Evolutionary conservation across 2,329 filamentous ascomycete species (phyloP).

Genomic region (Xylaria sp.): DNA sequence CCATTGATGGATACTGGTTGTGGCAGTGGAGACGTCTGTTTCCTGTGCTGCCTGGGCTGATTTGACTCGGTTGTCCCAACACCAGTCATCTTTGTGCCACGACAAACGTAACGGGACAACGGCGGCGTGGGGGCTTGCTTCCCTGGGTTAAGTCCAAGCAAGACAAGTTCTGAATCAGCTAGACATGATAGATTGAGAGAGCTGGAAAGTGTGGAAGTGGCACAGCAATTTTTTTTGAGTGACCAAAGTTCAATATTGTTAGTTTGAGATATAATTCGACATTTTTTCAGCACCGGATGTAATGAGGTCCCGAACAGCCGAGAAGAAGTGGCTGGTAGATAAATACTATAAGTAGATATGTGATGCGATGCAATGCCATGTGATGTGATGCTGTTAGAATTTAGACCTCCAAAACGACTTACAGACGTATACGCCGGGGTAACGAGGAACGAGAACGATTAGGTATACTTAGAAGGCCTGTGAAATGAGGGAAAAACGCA

Average conservation of each 20-base stretch:
- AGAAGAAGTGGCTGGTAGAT: neutral
- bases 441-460: neutral
- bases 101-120: constrained; percentile 5
- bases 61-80: constrained; percentile 18
- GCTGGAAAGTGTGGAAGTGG: neutral
- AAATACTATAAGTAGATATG: too few relatives aligned
- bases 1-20: constrained; percentile 18
- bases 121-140: constrained; percentile 8
- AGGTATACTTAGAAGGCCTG: neutral
- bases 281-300: neutral
- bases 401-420: neutral
- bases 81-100: constrained; percentile 25
- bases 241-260: neutral
- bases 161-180: neutral
- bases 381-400: neutral
- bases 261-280: neutral
- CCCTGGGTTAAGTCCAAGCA: neutral
- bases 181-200: constrained; percentile 13
- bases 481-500: constrained; percentile 16
- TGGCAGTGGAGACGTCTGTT: constrained; percentile 22
- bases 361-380: neutral
- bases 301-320: neutral
- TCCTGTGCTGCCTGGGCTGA: constrained; percentile 15
- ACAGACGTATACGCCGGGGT: too few relatives aligned
- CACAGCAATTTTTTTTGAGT: neutral